A percentile compares a stretch with the other conserved stretches of the same genome.
These are phyloP conservation scores for Leptographium radiaticola DNA, from an alignment of 2,329 filamentous ascomycete species.

Conservation along the genomic window DNA sequence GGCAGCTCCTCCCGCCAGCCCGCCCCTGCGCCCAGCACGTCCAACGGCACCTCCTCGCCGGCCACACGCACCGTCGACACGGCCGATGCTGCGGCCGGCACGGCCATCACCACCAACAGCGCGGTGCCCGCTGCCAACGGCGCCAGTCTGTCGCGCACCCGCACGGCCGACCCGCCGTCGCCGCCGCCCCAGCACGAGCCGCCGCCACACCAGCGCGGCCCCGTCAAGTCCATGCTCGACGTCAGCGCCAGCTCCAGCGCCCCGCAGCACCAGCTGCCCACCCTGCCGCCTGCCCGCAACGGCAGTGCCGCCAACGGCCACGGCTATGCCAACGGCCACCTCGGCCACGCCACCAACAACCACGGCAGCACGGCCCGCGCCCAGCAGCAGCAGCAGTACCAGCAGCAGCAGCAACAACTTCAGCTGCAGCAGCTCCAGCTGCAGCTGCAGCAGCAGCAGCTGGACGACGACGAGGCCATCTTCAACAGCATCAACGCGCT, in stretches of 20 bases:
- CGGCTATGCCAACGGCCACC: not conserved
- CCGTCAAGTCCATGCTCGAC: constrained; percentile 5
- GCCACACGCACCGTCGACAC: not conserved
- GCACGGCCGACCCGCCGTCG: constrained; percentile 4
- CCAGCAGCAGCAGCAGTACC: not conserved
- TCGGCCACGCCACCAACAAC: constrained; percentile 2
- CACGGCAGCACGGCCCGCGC: not conserved
- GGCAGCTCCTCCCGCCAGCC: not conserved
- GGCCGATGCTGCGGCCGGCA: not conserved
- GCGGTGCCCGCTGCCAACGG: not conserved
- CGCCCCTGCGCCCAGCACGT: not conserved
- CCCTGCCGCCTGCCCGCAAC: not conserved
- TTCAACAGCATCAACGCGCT: constrained; percentile 3
- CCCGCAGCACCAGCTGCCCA: not conserved
- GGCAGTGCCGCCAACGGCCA: not conserved
- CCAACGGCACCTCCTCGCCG: constrained; percentile 1
- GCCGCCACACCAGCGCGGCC: not conserved
- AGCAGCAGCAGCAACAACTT: not conserved
- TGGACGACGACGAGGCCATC: constrained; percentile 4
- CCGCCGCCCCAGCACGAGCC: constrained; percentile 2
- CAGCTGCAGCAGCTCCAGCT: not conserved
- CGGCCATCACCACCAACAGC: not conserved
- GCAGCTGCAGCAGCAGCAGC: not conserved
- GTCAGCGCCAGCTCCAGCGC: not conserved
- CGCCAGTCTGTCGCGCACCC: constrained; percentile 1